Base-by-base conservation (phyloP, 2,329 filamentous ascomycete genomes). In the Diaporthe sp. region DNA sequence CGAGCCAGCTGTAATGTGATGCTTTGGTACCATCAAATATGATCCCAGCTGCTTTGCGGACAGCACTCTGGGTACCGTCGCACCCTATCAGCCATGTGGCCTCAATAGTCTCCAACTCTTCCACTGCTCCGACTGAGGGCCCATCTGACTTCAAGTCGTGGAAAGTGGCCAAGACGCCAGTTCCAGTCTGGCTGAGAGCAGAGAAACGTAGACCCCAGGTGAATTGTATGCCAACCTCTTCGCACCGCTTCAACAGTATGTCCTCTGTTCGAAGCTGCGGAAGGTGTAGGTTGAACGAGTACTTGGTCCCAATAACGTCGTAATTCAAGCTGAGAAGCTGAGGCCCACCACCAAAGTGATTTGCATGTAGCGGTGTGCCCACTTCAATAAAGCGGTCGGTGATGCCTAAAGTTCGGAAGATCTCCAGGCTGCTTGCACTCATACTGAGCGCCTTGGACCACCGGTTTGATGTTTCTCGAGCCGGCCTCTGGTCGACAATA, bases 51-150 rank as follows among this genome's bases (percentile, higher is more conserved):
- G 80, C 77, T 65, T 81, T 80, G 72, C 85, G 82, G 22, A 85
- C 78, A 7, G 77, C 73, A 75, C 84, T 86, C 19, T 81, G 81
- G 4, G 83, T 84, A 15, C 84, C 84, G 74, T 86, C 85, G 71
- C 84, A 86, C 19, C 84, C 85, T 2, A 86, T 81, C 8, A 86
- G 80, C 81, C 84, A 86, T 32, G 79, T 78, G 7, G 76, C 79
- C 8, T 72, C 70, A 37, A 83, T 81, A 0, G 53, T 73, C 39
- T 78, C 63, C 8, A 9, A 6, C 3, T 32, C 37, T 5, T 44
- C 55, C 22, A 19, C 22, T 15, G 22, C 27, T 19, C 3, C 17
- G 30, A 3, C 6, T 22, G 27, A 30, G 19, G 30, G 17, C 6
- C 13, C 32, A 25, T 37, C 65, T 17, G n/a, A 4, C 22, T 17